A percentile compares a stretch with the other conserved stretches of the same genome.
phyloP scores from a whole-genome alignment of 2,329 filamentous ascomycete species.

The Fusarium metavorans region DNA sequence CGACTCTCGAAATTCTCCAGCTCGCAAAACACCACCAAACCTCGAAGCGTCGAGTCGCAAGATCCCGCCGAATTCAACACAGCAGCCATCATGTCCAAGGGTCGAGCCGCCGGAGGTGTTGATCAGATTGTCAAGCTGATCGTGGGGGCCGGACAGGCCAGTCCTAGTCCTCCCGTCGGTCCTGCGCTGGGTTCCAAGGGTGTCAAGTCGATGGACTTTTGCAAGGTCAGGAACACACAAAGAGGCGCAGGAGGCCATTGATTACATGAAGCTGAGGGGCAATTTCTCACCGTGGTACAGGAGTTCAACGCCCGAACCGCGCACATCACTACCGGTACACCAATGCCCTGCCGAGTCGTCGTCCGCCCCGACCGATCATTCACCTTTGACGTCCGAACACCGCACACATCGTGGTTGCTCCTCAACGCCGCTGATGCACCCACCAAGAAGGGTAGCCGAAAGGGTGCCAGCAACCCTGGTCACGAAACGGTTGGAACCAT shows the following conservation, averaged over 20 bases:
- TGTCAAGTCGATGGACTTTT: conserved; percentile 99
- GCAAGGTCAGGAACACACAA: conserved; percentile 76
- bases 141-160: conserved; percentile 94
- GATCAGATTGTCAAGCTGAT: conserved; percentile 96
- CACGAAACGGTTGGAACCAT: conserved; percentile 85
- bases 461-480: conserved; percentile 81
- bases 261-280: neutral
- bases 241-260: neutral
- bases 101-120: conserved; percentile 53
- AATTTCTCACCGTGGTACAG: conserved; percentile 59
- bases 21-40: conserved; percentile 28
- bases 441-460: conserved; percentile 79
- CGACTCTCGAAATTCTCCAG: conserved; percentile 45
- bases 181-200: conserved; percentile 96
- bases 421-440: conserved; percentile 84
- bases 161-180: conserved; percentile 94
- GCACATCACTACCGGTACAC: conserved; percentile 84
- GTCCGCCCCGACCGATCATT: conserved; percentile 95
- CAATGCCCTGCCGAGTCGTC: conserved; percentile 89
- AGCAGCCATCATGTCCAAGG: conserved; percentile 64
- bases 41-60: conserved; percentile 11
- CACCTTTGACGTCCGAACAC: conserved; percentile 91
- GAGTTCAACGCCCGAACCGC: conserved; percentile 97
- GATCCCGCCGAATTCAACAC: conserved; percentile 22
- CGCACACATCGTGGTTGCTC: conserved; percentile 91